Base-by-base conservation (phyloP, 75 land plant genomes). In the Pinus tabuliformis region DNA sequence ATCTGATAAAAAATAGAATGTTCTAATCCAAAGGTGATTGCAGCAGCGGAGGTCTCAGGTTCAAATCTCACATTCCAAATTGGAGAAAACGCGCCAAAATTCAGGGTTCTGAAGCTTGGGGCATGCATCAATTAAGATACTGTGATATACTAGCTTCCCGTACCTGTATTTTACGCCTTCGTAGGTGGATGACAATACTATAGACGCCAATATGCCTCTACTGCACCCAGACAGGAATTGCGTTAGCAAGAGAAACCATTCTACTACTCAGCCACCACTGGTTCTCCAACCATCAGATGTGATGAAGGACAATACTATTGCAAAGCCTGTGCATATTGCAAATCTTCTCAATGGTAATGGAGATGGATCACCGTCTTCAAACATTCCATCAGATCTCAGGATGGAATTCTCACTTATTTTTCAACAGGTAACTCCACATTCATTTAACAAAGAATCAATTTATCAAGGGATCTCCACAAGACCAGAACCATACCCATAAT, bases 311-410 rank as follows among this genome's bases (percentile, higher is more conserved):
- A 73, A 26, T 52, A 45, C 36, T 5, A 58, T 26, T 30, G 3
- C 24, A 13, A 17, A 52, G 18, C 11, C 74, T 73, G 3, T 56
- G 36, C 17, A 15, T 26, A 28, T 15, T 73, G 18, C 22, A 15
- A 26, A 73, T 73, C 36, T 56, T 73, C 74, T 26, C n/a, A 56
- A 30, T 73, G 58, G 7, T 73, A 36, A 73, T 73, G 58, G 18
- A 52, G 17, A 56, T 26, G 36, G 26, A 4, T 73, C 58, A 17
- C 58, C 6, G 13, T 30, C 74, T 26, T 56, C 58, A 28, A 56
- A 39, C 37, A 68, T 14, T 39, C 49, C 42, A 30, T 30, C 30
- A 68, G 71, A 68, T 37, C 49, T n/a, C 3, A 39, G 36, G 24
- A 39, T 11, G n/a, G 13, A 8, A 36, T 20, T 45, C 54, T n/a